Evolutionary conservation across 306 rosid species (phyloP).

Genomic region (Trichosanthes truncata): DNA sequence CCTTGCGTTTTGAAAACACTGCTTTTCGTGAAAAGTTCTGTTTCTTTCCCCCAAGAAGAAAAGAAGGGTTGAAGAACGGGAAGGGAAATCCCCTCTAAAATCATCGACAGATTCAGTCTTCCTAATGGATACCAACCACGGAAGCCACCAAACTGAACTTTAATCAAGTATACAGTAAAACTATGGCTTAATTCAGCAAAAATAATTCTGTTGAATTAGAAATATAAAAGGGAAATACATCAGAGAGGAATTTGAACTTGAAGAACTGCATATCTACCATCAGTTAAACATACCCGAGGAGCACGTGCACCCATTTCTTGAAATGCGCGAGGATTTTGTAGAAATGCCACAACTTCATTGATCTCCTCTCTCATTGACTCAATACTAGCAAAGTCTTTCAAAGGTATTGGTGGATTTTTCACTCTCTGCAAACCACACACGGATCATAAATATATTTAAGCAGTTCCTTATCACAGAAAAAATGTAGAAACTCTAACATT

Average conservation of each 20-base stretch:
- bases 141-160: neutral
- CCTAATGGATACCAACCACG: neutral
- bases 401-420: constrained; percentile 88
- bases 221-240: neutral
- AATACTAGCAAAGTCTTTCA: constrained; percentile 76
- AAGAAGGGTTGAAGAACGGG: neutral
- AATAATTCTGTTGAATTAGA: neutral
- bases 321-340: constrained; percentile 82
- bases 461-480: constrained; percentile 2
- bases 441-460: constrained; percentile 17
- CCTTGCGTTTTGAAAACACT: too few species aligned
- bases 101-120: neutral
- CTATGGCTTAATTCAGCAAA: neutral
- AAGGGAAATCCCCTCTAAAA: neutral
- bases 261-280: neutral
- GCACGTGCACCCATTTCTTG: constrained; percentile 97
- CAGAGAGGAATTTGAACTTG: neutral
- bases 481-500: constrained; percentile 6
- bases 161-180: neutral
- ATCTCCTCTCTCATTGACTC: constrained; percentile 96
- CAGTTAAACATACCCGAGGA: constrained; percentile 66
- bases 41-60: neutral
- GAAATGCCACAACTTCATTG: constrained; percentile 86
- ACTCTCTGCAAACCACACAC: constrained; percentile 68
- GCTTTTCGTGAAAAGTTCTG: neutral